Evolutionary conservation across 768 basidiomycete species (phyloP).

Genomic region (Trametes villosa): DNA sequence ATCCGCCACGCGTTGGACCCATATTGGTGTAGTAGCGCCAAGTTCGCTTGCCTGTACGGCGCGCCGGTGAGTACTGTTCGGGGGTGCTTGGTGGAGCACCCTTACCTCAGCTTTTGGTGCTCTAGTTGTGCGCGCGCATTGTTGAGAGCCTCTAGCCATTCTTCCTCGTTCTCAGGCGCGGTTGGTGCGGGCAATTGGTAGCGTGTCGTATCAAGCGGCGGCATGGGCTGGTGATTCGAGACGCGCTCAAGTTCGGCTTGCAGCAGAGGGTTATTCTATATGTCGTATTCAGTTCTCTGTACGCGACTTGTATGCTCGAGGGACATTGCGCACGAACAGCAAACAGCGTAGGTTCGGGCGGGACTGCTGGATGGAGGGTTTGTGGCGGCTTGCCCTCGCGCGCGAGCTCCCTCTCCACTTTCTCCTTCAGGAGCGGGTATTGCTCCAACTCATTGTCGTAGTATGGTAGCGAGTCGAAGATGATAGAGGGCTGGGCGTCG

Average conservation of each 20-base stretch:
- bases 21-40: constrained; percentile 81
- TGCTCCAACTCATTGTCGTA: constrained; percentile 91
- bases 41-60: constrained; percentile 71
- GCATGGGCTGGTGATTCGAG: constrained; percentile 66
- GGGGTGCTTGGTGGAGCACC: background rate
- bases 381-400: constrained; percentile 64
- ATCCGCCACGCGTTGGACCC: constrained; percentile 92
- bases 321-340: constrained; percentile 53
- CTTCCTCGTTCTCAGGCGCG: constrained; percentile 67
- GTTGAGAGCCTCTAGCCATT: constrained; percentile 73
- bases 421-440: constrained; percentile 69
- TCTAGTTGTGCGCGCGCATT: constrained; percentile 85
- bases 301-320: background rate
- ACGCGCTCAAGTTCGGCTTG: constrained; percentile 76
- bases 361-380: constrained; percentile 70
- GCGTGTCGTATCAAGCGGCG: constrained; percentile 69
- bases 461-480: constrained; percentile 90
- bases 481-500: constrained; percentile 33
- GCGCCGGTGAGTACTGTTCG: background rate
- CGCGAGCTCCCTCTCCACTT: constrained; percentile 77
- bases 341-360: constrained; percentile 69
- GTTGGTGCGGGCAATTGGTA: constrained; percentile 76
- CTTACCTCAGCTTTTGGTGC: constrained; percentile 81
- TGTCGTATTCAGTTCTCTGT: constrained; percentile 10
- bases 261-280: constrained; percentile 69